A percentile compares a stretch with the other conserved stretches of the same genome.
Conservation (phyloP, 192 early-diverging fungal species). For the Coemansia sp. region DNA sequence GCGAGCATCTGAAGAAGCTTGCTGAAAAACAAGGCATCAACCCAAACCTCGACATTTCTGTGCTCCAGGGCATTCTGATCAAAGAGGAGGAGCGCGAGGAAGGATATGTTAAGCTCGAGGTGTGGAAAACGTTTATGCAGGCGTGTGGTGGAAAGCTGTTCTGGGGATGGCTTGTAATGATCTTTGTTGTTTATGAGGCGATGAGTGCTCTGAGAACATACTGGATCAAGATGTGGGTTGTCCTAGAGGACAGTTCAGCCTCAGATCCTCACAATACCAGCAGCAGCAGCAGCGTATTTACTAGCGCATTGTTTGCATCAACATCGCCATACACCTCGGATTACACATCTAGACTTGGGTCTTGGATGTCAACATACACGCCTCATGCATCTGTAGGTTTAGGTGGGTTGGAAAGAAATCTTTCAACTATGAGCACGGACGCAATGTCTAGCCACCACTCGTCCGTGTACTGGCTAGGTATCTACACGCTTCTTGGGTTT, state of each 20-base stretch:
- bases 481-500: constrained; percentile 52
- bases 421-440: not conserved
- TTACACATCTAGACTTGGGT: not conserved
- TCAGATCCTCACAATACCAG: not conserved
- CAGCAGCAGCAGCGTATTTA: not conserved
- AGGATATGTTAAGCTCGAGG: constrained; percentile 66
- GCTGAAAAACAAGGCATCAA: constrained; percentile 39
- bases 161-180: constrained; percentile 55
- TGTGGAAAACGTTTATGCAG: constrained; percentile 72
- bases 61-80: constrained; percentile 60
- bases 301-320: not conserved
- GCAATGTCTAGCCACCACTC: constrained; percentile 2
- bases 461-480: constrained; percentile 58
- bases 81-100: constrained; percentile 74
- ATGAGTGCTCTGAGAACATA: constrained; percentile 55
- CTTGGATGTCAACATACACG: constrained; percentile 26
- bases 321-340: not conserved
- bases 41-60: constrained; percentile 16
- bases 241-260: not conserved
- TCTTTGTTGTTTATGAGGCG: constrained; percentile 52
- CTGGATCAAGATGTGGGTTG: constrained; percentile 61
- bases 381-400: constrained; percentile 23
- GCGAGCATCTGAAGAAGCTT: constrained; percentile 9
- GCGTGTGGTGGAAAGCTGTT: constrained; percentile 61
- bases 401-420: too few species aligned